Conservation (phyloP, 2,329 filamentous ascomycete genomes). For the Septoria linicola region DNA sequence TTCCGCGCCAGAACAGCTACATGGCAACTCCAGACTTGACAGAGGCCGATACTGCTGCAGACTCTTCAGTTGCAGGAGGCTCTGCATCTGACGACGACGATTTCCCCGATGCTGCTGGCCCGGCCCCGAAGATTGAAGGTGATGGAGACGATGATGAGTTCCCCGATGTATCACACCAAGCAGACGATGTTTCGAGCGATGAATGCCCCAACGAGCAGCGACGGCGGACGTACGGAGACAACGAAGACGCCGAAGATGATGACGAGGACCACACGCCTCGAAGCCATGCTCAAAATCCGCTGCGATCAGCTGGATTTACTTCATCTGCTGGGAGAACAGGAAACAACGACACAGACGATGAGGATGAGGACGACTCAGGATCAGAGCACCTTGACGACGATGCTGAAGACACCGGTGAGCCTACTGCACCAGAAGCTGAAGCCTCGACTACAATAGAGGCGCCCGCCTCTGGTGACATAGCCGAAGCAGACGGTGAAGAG, state of each 20-base stretch:
- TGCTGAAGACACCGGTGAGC: slow-evolving; percentile 31
- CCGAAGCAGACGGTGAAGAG: slow-evolving; percentile 17
- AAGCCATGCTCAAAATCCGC: slow-evolving; percentile 38
- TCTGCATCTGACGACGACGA: slow-evolving; percentile 40
- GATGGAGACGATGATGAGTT: slow-evolving; percentile 39
- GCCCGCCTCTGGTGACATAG: neutral
- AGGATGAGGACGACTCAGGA: slow-evolving; percentile 30
- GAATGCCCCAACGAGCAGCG: slow-evolving; percentile 32
- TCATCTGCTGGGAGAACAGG: slow-evolving; percentile 6
- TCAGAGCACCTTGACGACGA: slow-evolving; percentile 36
- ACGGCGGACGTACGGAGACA: slow-evolving; percentile 19
- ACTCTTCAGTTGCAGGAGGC: slow-evolving; percentile 25
- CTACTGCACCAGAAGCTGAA: slow-evolving; percentile 18
- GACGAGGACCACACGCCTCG: slow-evolving; percentile 13
- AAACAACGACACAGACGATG: slow-evolving; percentile 28
- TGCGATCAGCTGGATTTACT: slow-evolving; percentile 36
- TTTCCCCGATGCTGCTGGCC: slow-evolving; percentile 25
- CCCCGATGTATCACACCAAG: slow-evolving; percentile 39
- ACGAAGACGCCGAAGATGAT: slow-evolving; percentile 31
- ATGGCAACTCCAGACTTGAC: slow-evolving; percentile 31
- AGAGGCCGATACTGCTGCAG: slow-evolving; percentile 36
- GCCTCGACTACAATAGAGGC: neutral
- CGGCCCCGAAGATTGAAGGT: slow-evolving; percentile 30
- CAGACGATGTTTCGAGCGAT: slow-evolving; percentile 19
- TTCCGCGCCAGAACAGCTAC: slow-evolving; percentile 26